Conservation (phyloP, 495 filamentous ascomycete species). For the Penicillium egyptiacum region DNA sequence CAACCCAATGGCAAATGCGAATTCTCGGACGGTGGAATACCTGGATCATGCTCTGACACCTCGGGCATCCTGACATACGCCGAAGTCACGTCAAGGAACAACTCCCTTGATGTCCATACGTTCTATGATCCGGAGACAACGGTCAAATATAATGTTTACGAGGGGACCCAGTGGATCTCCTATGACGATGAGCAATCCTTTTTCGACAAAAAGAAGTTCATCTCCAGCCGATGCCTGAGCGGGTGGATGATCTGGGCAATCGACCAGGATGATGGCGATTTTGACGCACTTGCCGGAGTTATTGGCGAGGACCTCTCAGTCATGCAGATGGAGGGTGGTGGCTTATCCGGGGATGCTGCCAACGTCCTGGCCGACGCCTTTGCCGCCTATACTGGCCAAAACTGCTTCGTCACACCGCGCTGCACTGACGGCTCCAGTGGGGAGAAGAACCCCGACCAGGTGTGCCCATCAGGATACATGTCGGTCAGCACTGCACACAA, state of each 20-base stretch:
- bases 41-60: background rate
- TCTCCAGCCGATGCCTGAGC: slow-evolving; percentile 14
- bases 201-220: slow-evolving; percentile 2
- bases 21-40: background rate
- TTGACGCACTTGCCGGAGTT: no score
- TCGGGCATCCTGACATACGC: background rate
- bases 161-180: slow-evolving; percentile 41
- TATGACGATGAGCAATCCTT: slow-evolving; percentile 45
- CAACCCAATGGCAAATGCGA: slow-evolving; percentile 7
- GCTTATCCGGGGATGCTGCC: no score
- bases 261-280: slow-evolving; percentile 12
- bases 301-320: no score
- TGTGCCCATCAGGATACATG: no score
- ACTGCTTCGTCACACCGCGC: no score
- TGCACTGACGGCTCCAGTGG: no score
- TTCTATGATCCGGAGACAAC: background rate
- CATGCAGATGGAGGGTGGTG: no score
- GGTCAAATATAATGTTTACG: background rate
- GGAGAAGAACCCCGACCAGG: no score
- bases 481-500: no score
- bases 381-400: no score
- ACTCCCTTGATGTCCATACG: background rate
- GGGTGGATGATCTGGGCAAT: slow-evolving; percentile 36
- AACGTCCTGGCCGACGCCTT: no score
- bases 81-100: background rate